These are phyloP conservation scores for Daedaleopsis nitida DNA, from an alignment of 768 basidiomycete species.

Conservation along the genomic window DNA sequence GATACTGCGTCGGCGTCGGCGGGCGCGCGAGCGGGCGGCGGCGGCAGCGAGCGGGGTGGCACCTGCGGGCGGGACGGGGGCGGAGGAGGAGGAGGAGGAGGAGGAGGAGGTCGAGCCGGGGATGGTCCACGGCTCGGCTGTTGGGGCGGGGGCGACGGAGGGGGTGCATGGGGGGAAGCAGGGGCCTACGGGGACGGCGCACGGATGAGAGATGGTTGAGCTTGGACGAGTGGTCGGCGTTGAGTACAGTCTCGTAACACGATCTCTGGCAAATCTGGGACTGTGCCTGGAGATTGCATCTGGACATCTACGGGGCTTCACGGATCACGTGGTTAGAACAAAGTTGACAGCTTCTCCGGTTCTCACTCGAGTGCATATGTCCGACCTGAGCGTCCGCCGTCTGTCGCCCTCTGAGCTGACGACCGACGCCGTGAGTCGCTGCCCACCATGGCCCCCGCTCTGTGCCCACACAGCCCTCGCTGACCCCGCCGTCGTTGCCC, in stretches of 20 bases:
- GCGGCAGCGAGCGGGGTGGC: slow-evolving; percentile 50
- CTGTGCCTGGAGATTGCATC: neutral
- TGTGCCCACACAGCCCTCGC: neutral
- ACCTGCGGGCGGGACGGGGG: slow-evolving; percentile 20
- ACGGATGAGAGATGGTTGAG: neutral
- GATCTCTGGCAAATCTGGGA: neutral
- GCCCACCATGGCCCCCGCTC: neutral
- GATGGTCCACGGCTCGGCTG: slow-evolving; percentile 10
- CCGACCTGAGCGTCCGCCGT: neutral
- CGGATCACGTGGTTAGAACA: slow-evolving; percentile 13
- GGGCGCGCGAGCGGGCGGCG: slow-evolving; percentile 71
- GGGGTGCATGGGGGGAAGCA: slow-evolving; percentile 19
- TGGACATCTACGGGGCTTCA: neutral
- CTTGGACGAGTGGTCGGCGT: neutral
- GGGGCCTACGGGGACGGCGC: neutral
- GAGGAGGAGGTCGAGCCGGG: slow-evolving; percentile 7
- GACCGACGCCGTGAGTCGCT: neutral
- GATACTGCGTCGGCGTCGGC: slow-evolving; percentile 67
- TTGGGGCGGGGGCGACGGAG: slow-evolving; percentile 29
- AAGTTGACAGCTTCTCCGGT: slow-evolving; percentile 22
- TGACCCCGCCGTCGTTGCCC: neutral
- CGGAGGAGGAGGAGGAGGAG: slow-evolving; percentile 32
- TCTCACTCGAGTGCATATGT: slow-evolving; percentile 4
- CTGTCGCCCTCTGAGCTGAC: neutral
- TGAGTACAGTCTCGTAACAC: neutral